Base-by-base conservation (phyloP, 805 yeast genomes). In the Starmera caribaea region DNA sequence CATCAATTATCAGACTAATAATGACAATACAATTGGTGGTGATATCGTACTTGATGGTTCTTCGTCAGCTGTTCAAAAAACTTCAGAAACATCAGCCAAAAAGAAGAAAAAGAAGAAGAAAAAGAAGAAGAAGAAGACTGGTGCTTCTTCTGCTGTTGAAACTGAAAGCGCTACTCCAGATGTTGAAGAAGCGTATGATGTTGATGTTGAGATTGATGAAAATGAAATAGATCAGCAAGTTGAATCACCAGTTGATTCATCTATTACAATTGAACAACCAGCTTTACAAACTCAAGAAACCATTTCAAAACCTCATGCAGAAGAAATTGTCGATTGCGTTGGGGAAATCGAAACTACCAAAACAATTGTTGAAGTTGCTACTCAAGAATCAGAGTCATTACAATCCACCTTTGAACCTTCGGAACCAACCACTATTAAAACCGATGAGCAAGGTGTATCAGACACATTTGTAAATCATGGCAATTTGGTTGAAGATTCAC, bases 51-150 rank as follows among this genome's bases (percentile, higher is more conserved):
- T 7, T n/a, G 14, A 3, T 14, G 34, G 21, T 8, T 7, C 34
- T 4, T 8, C 8, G 5, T 30, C 35, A 16, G 29, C 33, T 17
- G 26, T 21, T 21, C 26, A 21, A 21, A 21, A 21, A 7, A 21
- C 26, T 21, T 21, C 26, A 21, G 26, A 21, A 21, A 21, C 26
- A 21, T 21, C 26, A 21, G 8, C 8, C 3, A 33, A 21, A 15
- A 38, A 33, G 21, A 38, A 38, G 40, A 38, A 38, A 28, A 38
- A 38, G 30, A 38, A 38, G 36, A 38, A 38, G 35, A 37, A 37
- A 36, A 37, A 37, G 36, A 37, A 37, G 39, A 38, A 38, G 40
- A 38, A 38, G 32, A 34, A 34, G 10, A 14, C 10, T 8, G 27
- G 21, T 2, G 24, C 21, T 28, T 36, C 21, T 10, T 21, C 24